These are phyloP conservation scores for Triticum urartu DNA, from an alignment of 176 grass and related monocot genomes.

Conservation along the genomic window DNA sequence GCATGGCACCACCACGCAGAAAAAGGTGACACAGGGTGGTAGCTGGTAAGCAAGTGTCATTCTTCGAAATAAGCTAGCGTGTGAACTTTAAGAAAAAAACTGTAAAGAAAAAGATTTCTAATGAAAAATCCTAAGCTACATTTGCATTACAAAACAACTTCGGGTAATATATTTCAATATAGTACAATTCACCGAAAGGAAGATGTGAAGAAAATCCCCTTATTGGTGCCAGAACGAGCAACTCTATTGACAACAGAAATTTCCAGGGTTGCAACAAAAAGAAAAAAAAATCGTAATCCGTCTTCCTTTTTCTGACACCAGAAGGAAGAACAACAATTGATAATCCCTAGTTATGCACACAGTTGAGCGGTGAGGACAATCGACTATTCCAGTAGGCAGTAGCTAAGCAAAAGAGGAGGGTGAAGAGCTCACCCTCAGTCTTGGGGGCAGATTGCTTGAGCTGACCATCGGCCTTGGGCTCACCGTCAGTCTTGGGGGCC, in stretches of 20 bases:
- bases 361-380: background rate
- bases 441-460: slow-evolving; percentile 51
- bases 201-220: background rate
- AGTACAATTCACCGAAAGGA: background rate
- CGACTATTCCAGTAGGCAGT: background rate
- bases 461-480: slow-evolving; percentile 42
- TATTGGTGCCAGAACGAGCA: background rate
- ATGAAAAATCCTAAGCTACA: background rate
- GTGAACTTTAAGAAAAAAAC: background rate
- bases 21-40: background rate
- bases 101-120: background rate
- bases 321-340: background rate
- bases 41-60: background rate
- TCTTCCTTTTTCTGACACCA: background rate
- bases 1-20: background rate
- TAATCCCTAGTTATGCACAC: background rate
- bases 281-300: background rate
- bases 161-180: background rate
- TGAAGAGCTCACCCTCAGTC: slow-evolving; percentile 39
- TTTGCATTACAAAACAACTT: background rate
- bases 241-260: background rate
- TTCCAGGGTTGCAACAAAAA: background rate
- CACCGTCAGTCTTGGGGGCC: slow-evolving; percentile 39
- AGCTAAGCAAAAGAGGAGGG: background rate
- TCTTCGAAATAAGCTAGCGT: background rate